Conservation (phyloP, 345 rosid genomes). For the Salix suchowensis region DNA sequence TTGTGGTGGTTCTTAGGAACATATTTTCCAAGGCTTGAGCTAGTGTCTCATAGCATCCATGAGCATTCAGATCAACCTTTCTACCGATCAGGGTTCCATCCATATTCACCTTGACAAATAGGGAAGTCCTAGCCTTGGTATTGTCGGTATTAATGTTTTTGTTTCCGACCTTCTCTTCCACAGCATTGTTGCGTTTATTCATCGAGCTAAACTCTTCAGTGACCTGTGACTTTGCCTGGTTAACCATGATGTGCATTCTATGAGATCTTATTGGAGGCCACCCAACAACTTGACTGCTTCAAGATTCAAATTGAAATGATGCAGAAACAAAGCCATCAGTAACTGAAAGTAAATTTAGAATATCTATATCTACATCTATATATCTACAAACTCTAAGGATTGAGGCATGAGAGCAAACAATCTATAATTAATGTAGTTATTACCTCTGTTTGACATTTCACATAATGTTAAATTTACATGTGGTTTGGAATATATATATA, state of each 20-base stretch:
- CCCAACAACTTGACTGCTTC: conserved; percentile 75
- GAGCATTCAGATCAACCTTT: conserved; percentile 73
- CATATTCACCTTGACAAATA: conserved; percentile 88
- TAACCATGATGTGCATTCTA: conserved; percentile 74
- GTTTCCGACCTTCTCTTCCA: conserved; percentile 23
- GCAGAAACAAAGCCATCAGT: not conserved
- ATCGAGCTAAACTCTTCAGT: conserved; percentile 40
- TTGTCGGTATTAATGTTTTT: conserved; percentile 21
- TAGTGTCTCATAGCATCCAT: conserved; percentile 62
- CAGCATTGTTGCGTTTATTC: conserved; percentile 22
- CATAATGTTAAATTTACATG: too few relatives aligned
- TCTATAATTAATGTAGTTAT: too few relatives aligned
- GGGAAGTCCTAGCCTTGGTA: conserved; percentile 41
- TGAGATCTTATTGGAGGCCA: conserved; percentile 93
- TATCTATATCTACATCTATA: not conserved
- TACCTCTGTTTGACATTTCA: too few relatives aligned
- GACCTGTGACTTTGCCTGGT: conserved; percentile 51
- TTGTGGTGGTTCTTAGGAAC: conserved; percentile 50
- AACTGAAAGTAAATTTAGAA: not conserved
- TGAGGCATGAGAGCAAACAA: too few relatives aligned
- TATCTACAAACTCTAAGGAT: too few relatives aligned
- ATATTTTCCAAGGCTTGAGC: conserved; percentile 64
- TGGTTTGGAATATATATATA: too few relatives aligned
- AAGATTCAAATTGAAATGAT: conserved; percentile 6
- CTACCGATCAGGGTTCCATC: conserved; percentile 93